Evolutionary conservation across 1,284 basidiomycete genomes (phyloP), one percentile per base, ranked within the genome.

Genomic region (Tilletia horrida): DNA sequence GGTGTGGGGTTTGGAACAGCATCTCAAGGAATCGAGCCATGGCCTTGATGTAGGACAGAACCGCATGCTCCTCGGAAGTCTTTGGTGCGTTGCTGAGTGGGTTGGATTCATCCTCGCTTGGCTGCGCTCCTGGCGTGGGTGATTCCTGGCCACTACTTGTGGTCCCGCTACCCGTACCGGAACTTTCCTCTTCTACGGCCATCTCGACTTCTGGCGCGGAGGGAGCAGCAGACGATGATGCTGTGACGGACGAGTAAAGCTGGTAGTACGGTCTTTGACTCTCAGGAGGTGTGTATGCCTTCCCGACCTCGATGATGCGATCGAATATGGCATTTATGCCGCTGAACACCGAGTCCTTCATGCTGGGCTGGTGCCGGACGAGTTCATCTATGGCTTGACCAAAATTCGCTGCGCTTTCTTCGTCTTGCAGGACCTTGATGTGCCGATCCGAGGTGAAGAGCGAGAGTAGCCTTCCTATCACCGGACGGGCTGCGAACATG

Each of bases 321-420:
- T 85, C 84, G 72, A 97, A 83, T 1, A 89, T 88, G 0, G 85
- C 83, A 64, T 89, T 88, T 67, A 93, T 84, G 0, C 90, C 86
- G 21, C 90, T 87, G 73, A 96, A 89, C 2, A 97, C 89, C 44
- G 88, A 82, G 4, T 86, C 83, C 81, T 94, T 95, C 66, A 98
- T 85, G 0, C 87, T 86, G 1, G 96, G 96, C 81, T 99, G 96
- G 80, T 99, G 96, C 6, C 96, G 88, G 69, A 96, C 90, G 66
- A 99, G 89, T 81, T 99, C 96, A 78, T 99, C 96, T 44, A 98
- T 88, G 16, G 91, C 87, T 6, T 89, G 88, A 1, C 96, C 96
- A 66, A 97, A 88, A 57, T 92, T 84, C 25, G 90, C 88, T 0
- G 92, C 91, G 76, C 93, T 92, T 79, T 98, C 95, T 79, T 94